These are phyloP conservation scores for Xylaria multiplex DNA, from an alignment of 2,329 filamentous ascomycete species.

Conservation along the genomic window DNA sequence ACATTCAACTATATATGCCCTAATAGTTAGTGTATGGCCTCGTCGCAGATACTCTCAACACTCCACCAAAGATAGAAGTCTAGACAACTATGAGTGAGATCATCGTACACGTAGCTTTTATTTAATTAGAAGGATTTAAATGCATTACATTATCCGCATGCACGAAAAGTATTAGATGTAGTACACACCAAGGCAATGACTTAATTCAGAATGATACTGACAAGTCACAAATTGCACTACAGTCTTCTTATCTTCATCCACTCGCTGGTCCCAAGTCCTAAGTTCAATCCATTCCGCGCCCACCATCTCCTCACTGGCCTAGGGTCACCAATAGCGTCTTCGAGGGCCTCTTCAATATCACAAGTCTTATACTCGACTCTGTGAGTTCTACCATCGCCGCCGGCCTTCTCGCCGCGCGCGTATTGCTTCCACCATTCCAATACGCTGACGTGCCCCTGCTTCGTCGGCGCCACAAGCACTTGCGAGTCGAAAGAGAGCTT, in stretches of 20 bases:
- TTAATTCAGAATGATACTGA: background rate
- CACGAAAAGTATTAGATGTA: too few species aligned
- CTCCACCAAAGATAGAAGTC: too few species aligned
- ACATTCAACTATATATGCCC: too few species aligned
- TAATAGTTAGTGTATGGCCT: too few species aligned
- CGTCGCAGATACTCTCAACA: too few species aligned
- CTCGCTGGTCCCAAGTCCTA: slow-evolving; percentile 84
- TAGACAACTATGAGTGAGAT: too few species aligned
- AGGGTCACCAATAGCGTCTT: slow-evolving; percentile 81
- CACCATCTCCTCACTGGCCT: slow-evolving; percentile 85
- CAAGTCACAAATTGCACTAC: slow-evolving; percentile 46
- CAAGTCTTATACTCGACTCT: slow-evolving; percentile 93
- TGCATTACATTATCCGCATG: too few species aligned
- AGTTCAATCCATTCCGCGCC: slow-evolving; percentile 82
- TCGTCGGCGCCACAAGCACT: slow-evolving; percentile 86
- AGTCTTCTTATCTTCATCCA: slow-evolving; percentile 87
- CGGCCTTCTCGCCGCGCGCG: slow-evolving; percentile 64
- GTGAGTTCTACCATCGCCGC: slow-evolving; percentile 64
- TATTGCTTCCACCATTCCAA: slow-evolving; percentile 92
- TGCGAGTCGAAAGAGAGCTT: slow-evolving; percentile 81
- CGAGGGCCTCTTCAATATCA: slow-evolving; percentile 93
- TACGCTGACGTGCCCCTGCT: slow-evolving; percentile 84
- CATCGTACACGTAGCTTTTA: too few species aligned
- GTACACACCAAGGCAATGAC: background rate
- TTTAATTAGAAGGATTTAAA: too few species aligned